Evolutionary conservation across 2,329 filamentous ascomycete genomes (phyloP).

Genomic region (Fusarium annulatum): DNA sequence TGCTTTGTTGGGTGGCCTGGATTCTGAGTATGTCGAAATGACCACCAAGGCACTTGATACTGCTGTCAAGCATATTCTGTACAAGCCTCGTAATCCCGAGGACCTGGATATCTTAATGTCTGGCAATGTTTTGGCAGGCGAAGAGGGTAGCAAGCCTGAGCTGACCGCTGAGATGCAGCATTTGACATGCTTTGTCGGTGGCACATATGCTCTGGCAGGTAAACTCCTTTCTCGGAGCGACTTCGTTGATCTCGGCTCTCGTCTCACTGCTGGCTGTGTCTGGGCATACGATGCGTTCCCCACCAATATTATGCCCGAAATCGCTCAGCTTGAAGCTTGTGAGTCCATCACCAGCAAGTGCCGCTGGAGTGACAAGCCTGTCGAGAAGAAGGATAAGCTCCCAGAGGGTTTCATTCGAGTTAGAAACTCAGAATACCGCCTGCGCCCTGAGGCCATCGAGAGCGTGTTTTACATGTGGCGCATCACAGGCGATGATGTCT

Average conservation of each 20-base stretch:
- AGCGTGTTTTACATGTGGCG: slow-evolving; percentile 64
- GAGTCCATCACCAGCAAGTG: slow-evolving; percentile 51
- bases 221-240: slow-evolving; percentile 65
- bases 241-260: slow-evolving; percentile 59
- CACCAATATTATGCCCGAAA: slow-evolving; percentile 66
- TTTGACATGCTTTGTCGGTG: slow-evolving; percentile 76
- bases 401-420: slow-evolving; percentile 69
- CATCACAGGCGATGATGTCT: slow-evolving; percentile 58
- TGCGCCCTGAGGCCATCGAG: slow-evolving; percentile 64
- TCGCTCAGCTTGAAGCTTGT: slow-evolving; percentile 54
- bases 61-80: slow-evolving; percentile 72
- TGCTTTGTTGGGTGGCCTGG: slow-evolving; percentile 72
- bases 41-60: slow-evolving; percentile 72
- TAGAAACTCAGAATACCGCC: slow-evolving; percentile 56
- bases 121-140: slow-evolving; percentile 52
- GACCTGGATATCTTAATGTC: slow-evolving; percentile 71
- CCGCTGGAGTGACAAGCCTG: slow-evolving; percentile 46
- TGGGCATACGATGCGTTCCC: slow-evolving; percentile 64
- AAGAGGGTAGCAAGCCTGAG: slow-evolving; percentile 41
- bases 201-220: slow-evolving; percentile 75
- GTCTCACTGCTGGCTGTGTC: slow-evolving; percentile 63
- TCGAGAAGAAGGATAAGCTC: slow-evolving; percentile 40
- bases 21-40: slow-evolving; percentile 71
- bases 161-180: slow-evolving; percentile 62
- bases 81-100: slow-evolving; percentile 72